Base-by-base conservation (phyloP, 148 eudicot genomes). In the Nepenthes mirabilis region DNA sequence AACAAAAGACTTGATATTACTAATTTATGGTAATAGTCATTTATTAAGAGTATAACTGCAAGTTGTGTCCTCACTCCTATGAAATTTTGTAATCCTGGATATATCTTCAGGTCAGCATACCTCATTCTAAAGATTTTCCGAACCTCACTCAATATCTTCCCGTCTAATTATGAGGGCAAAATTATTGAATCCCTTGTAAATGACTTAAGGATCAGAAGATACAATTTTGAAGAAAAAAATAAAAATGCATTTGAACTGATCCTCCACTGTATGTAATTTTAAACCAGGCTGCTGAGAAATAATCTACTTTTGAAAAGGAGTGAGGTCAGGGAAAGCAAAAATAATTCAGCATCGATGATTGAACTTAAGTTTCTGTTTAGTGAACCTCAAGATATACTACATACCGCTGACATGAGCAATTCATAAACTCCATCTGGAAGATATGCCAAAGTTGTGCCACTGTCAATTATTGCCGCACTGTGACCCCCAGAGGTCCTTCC, bases 401-500 rank as follows among this genome's bases (percentile, higher is more conserved):
- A 52, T 78, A 85, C 97, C 77, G 65, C 79, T 8, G 55, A 4
- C 60, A 85, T 48, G 58, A 87, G 57, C 43, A 67, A 68, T 53
- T 70, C 76, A 82, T 70, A 85, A 63, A 87, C 70, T 14, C 74
- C 82, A 59, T 78, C 74, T 33, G 86, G 86, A 50, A 87, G 95
- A 87, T 91, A 83, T 1, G 95, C 93, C 75, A 91, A 80, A 58
- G 97, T 91, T 65, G 97, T 87, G 60, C 97, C 95, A 57, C 97
- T 87, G 69, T 91, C 97, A 66, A 91, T 75, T 55, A 91, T 80
- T 49, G 86, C 79, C 32, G 76, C 72, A 62, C 66, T 66, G 33
- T 72, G 76, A 6, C 72, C 34, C 11, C 68, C 78, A 2, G 52
- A 49, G n/a, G 52, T 5, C 57, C 67, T 45, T 55, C 69, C 14